Conservation (phyloP, 768 basidiomycete genomes). For the Symmetrospora coprosmae region DNA sequence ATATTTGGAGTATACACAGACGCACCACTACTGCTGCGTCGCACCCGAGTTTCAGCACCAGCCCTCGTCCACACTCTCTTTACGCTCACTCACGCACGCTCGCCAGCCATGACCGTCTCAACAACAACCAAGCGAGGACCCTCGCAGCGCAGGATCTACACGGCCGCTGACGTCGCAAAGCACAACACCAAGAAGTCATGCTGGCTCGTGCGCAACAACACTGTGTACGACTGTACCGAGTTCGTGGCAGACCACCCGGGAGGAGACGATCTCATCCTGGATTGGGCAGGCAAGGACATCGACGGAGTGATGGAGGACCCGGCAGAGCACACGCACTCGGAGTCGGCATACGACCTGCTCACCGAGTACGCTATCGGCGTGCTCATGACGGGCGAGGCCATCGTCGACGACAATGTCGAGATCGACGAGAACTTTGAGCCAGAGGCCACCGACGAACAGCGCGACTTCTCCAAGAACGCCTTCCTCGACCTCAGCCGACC, state of each 20-base stretch:
- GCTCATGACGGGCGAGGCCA: constrained; percentile 57
- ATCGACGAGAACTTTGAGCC: constrained; percentile 80
- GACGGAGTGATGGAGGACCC: constrained; percentile 64
- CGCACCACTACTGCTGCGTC: background rate
- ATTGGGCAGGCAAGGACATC: constrained; percentile 72
- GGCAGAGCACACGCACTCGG: constrained; percentile 72
- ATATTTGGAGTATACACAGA: background rate
- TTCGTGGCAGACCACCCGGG: constrained; percentile 86
- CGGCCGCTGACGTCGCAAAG: constrained; percentile 54
- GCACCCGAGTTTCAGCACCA: too few relatives aligned
- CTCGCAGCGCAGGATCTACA: constrained; percentile 42
- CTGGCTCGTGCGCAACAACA: constrained; percentile 66
- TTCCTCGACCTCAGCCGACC: constrained; percentile 84
- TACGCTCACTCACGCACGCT: background rate
- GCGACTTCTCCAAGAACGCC: constrained; percentile 74
- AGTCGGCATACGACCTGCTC: constrained; percentile 80
- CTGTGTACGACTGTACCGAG: constrained; percentile 74
- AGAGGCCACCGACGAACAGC: constrained; percentile 64
- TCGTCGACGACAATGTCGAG: constrained; percentile 79
- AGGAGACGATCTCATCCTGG: constrained; percentile 76
- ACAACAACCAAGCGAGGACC: constrained; percentile 13
- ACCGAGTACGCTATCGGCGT: constrained; percentile 74
- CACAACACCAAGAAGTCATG: constrained; percentile 54
- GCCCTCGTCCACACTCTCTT: background rate
- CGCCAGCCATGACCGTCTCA: constrained; percentile 3